Evolutionary conservation across 305 asterid species (phyloP).

Genomic region (Fraxinus greggii): DNA sequence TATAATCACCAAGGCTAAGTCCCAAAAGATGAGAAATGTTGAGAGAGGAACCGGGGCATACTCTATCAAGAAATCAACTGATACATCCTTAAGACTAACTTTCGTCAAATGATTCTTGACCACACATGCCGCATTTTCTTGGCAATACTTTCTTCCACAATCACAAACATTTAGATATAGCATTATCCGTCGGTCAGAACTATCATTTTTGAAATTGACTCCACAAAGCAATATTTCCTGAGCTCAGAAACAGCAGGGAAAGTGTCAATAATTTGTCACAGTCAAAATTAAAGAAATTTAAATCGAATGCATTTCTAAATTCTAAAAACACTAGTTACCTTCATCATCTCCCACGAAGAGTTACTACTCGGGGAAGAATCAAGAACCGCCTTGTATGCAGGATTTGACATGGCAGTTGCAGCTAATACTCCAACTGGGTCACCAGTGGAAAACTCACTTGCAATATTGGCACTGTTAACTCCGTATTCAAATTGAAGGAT

Average conservation of each 20-base stretch:
- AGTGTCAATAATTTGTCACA: slow-evolving; percentile 2
- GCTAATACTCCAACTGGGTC: slow-evolving; percentile 99
- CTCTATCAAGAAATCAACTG: slow-evolving; percentile 86
- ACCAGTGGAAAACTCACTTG: slow-evolving; percentile 88
- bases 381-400: slow-evolving; percentile 97
- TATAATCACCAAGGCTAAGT: background rate
- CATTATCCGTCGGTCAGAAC: slow-evolving; percentile 69
- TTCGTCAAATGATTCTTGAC: slow-evolving; percentile 77
- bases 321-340: slow-evolving; percentile 45
- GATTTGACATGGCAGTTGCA: slow-evolving; percentile 99
- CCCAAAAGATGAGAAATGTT: background rate
- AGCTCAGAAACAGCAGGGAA: slow-evolving; percentile 28
- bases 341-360: slow-evolving; percentile 99
- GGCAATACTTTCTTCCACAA: slow-evolving; percentile 80
- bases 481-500: slow-evolving; percentile 90
- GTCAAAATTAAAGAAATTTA: background rate
- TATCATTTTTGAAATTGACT: slow-evolving; percentile 72
- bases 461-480: slow-evolving; percentile 44
- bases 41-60: slow-evolving; percentile 33
- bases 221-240: slow-evolving; percentile 94
- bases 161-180: slow-evolving; percentile 73
- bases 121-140: slow-evolving; percentile 63
- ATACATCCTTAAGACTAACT: slow-evolving; percentile 74
- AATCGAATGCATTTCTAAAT: slow-evolving; percentile 10
- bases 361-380: slow-evolving; percentile 98